Conservation (phyloP, 345 rosid species). For the Hirschfeldia incana region DNA sequence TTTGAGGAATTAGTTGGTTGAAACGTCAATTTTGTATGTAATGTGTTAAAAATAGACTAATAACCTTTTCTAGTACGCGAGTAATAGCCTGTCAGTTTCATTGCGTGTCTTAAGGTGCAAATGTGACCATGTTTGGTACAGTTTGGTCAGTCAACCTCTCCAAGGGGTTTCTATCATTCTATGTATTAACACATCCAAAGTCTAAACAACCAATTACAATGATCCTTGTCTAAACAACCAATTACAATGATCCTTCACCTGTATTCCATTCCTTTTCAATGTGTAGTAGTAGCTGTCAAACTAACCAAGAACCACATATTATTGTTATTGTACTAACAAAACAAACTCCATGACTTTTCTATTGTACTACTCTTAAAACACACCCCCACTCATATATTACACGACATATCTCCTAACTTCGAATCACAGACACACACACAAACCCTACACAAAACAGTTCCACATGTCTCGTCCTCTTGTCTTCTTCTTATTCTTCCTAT, state of each 20-base stretch:
- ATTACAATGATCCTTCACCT: background rate
- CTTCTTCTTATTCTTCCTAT: constrained; percentile 42
- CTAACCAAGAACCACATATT: background rate
- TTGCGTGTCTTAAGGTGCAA: constrained; percentile 39
- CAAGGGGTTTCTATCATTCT: background rate
- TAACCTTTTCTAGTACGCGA: too few species aligned
- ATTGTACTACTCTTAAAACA: background rate
- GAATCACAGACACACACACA: background rate
- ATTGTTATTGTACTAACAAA: background rate
- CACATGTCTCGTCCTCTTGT: constrained; percentile 40
- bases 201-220: background rate
- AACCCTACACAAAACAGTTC: background rate
- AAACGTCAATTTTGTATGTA: background rate
- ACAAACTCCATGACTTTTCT: background rate
- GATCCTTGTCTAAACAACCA: background rate
- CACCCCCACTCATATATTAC: background rate
- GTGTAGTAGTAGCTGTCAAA: background rate
- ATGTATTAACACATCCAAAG: background rate
- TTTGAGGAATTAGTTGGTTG: background rate
- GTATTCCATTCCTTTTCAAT: background rate
- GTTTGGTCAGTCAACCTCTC: constrained; percentile 16
- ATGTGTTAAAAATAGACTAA: background rate
- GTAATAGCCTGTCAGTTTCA: background rate
- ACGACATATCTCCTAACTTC: background rate
- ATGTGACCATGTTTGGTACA: background rate